Base-by-base conservation (phyloP, 768 basidiomycete species). In the Scleroderma bovista region DNA sequence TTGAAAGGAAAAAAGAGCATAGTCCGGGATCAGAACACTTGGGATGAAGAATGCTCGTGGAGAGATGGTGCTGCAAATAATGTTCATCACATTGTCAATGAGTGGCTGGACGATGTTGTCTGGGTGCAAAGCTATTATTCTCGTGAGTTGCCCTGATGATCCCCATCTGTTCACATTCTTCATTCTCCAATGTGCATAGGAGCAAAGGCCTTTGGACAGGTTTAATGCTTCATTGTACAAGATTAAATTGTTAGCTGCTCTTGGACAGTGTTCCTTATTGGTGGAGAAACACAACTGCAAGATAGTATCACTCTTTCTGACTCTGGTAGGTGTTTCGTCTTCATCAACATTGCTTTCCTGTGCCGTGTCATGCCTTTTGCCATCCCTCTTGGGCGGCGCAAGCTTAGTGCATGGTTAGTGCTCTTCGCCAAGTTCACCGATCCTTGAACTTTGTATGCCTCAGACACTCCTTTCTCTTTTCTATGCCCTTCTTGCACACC, bases 401-500 rank as follows among this genome's bases (percentile, higher is more conserved):
- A 83, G 60, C 77, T 96, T 10, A 69, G 69, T 15, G 74, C 80
- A 0, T 98, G 90, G 84, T 80, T 98, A 23, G 79, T 79, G 17
- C 75, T 98, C 11, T 90, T 97, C 66, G 77, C 88, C 44, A 95
- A 93, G 63, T 89, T 99, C 63, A 71, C 72, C 57, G 98, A 97
- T 61, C 95, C 94, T n/a, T 94, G 91, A 69, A 88, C 92, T 0
- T 71, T 94, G 2, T 78, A 83, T 60, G 75, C 80, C 7, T 79
- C 88, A 0, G 76, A 85, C 9, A 0, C 74, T 98, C 5, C 79
- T 77, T 37, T 45, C 71, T 2, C 62, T 92, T 20, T 95, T 93
- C 68, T 74, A 75, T 13, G 69, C 77, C n/a, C 75, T 90, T 19
- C 77, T 98, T 20, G 84, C 93, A 4, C 85, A 93, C 54, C 89